Evolutionary conservation across 2,329 filamentous ascomycete species (phyloP), one percentile per base, ranked within the genome.

Genomic region (Cladosporium sp.): DNA sequence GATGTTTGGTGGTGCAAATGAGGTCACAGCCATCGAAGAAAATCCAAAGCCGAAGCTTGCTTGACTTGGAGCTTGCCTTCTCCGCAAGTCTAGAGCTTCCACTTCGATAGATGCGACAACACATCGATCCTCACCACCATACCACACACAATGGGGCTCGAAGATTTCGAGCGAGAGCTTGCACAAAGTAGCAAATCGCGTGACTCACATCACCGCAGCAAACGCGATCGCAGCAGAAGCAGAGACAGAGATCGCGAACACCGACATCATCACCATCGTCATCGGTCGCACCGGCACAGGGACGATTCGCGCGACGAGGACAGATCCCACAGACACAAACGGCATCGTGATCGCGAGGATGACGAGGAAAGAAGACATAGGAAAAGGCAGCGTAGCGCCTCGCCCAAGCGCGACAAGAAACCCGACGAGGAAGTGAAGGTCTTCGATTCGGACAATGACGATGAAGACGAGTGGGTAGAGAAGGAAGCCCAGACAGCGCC

Each of bases 121-220:
- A n/a, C n/a, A n/a, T 18, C 18, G 9, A 7, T 12, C 13, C 7
- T 43, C 37, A 41, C 24, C 15, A 11, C 24, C n/a, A 47, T 11
- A 47, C 7, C 34, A 6, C 7, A 19, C 18, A 50, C 44, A 22
- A 84, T 83, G 81, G 76, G 77, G 4, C 65, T 84, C 52, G 80
- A 83, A 58, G 88, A 91, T 52, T 95, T 95, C 53, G 89, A 95
- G 68, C 88, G 85, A 65, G 75, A 83, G 20, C 76, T 95, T 11
- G 86, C 84, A 1, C 79, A 83, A 39, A 83, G 81, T 57, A 85
- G 83, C 76, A 54, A 43, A 53, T 11, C 43, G 13, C 52, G 83
- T 76, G 53, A 43, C 44, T 36, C 47, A 7, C 52, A 47, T 11
- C 34, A 27, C 19, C 50, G 43, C 36, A 43, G 47, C 24, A 38